Evolutionary conservation across 148 eudicot species (phyloP).

Genomic region (Rhododendron vialii): DNA sequence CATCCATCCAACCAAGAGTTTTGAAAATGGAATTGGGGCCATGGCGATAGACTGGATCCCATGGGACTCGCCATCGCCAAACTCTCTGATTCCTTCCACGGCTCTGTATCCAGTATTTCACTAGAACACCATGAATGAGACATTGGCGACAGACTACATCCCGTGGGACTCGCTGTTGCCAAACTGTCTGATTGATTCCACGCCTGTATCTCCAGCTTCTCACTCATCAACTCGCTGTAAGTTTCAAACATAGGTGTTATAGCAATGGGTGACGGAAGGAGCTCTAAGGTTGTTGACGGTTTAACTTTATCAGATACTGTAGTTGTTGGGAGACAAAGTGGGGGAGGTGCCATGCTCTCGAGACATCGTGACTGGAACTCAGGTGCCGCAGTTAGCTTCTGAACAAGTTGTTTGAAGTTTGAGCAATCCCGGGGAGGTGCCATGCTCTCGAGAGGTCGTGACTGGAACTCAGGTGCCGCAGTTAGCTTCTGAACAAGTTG

Average conservation of each 20-base stretch:
- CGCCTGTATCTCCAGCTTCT: neutral
- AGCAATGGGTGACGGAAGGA: neutral
- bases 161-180: constrained; percentile 21
- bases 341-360: constrained; percentile 45
- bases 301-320: no score
- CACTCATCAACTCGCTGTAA: neutral
- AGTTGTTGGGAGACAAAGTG: constrained; percentile 19
- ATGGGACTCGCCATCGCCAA: neutral
- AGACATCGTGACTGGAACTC: constrained; percentile 22
- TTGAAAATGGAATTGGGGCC: neutral
- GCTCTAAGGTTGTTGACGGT: neutral
- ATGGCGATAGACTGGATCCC: neutral
- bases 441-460: constrained; percentile 21
- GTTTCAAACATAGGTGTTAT: neutral
- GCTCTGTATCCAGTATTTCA: neutral
- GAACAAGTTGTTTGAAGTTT: constrained; percentile 65
- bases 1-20: no score
- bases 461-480: constrained; percentile 25
- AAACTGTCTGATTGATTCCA: constrained; percentile 9
- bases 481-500: constrained; percentile 69
- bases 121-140: constrained; percentile 47
- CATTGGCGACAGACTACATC: constrained; percentile 43
- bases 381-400: constrained; percentile 46
- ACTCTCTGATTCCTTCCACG: neutral
- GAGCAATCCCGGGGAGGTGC: constrained; percentile 54